Evolutionary conservation across 1,284 basidiomycete species (phyloP), one percentile per base, ranked within the genome.

Genomic region (Marasmius oreades): DNA sequence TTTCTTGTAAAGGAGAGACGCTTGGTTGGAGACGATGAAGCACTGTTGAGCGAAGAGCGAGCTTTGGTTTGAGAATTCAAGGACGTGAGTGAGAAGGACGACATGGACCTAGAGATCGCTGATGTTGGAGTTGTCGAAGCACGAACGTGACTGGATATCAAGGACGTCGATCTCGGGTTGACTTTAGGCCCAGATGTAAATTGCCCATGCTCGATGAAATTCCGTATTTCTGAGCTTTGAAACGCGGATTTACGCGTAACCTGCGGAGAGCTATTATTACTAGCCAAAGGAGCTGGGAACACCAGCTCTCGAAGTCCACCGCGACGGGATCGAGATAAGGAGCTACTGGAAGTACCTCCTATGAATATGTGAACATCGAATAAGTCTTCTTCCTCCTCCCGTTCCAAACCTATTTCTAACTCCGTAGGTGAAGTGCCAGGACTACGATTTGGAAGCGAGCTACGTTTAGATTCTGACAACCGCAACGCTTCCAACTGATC

Each of bases 231-330:
- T 42, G 39, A 42, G 8, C 39, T 42, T 11, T 42, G 28, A 10
- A 5, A 31, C 10, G 28, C 10, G 28, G 28, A 31, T 5, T 4
- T 31, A 31, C 10, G 28, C 28, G 28, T 31, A 31, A 10, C 10
- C 4, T 31, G n/a, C n/a, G n/a, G 39, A 18, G 39, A n/a, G 39
- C n/a, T 2, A 42, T 57, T 37, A 61, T 57, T 37, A 61, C 75
- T 75, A 22, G 80, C 75, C 31, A 86, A 69, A 23, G 88, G 78
- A 26, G 85, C 79, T 22, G 88, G 88, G 66, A 90, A 89, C 22
- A 77, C 80, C 56, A 90, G 77, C 60, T 88, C 82, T 43, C 83
- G 80, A 22, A 84, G 69, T 20, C 39, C n/a, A 20, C 39, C 14
- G 43, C 63, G 68, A 55, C 65, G 63, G 11, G 47, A 50, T 20